phyloP scores from a whole-genome alignment of 805 yeast genomes.

The Candida railenensis region DNA sequence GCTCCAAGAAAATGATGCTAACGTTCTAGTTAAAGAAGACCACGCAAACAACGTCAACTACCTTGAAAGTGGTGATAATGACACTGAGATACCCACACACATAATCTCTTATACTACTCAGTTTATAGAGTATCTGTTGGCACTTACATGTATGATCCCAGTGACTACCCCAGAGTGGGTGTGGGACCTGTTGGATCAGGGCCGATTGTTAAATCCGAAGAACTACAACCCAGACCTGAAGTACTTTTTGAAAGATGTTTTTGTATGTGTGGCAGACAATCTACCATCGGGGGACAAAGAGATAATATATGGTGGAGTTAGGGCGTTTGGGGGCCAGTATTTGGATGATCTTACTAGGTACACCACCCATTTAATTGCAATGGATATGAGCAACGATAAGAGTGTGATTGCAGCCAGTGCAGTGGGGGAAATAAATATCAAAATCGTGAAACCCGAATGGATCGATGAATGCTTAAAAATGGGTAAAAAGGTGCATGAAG shows the following conservation, averaged over 20 bases:
- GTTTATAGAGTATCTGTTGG: constrained; percentile 50
- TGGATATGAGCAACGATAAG: constrained; percentile 52
- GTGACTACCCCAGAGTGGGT: constrained; percentile 66
- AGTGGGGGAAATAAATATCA: constrained; percentile 41
- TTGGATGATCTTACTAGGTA: constrained; percentile 60
- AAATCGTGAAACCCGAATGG: constrained; percentile 79
- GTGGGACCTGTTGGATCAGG: constrained; percentile 39
- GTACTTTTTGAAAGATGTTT: constrained; percentile 59
- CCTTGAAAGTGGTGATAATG: constrained; percentile 8
- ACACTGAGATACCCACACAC: constrained; percentile 33
- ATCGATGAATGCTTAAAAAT: constrained; percentile 64
- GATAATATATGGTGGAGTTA: constrained; percentile 64
- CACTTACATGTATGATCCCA: constrained; percentile 58
- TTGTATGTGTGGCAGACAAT: constrained; percentile 59
- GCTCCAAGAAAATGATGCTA: constrained; percentile 19
- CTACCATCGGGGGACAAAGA: constrained; percentile 60
- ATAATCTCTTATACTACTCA: constrained; percentile 51
- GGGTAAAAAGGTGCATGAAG: constrained; percentile 50
- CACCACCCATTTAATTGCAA: constrained; percentile 78
- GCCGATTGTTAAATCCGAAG: constrained; percentile 48
- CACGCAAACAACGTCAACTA: constrained; percentile 17
- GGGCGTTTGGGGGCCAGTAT: constrained; percentile 76
- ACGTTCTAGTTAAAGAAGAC: constrained; percentile 17
- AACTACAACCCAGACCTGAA: constrained; percentile 72
- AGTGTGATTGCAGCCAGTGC: constrained; percentile 53